A percentile compares a stretch with the other conserved stretches of the same genome.
These are phyloP conservation scores for Colletotrichum sp. DNA, from an alignment of 2,329 filamentous ascomycete species.

Conservation along the genomic window DNA sequence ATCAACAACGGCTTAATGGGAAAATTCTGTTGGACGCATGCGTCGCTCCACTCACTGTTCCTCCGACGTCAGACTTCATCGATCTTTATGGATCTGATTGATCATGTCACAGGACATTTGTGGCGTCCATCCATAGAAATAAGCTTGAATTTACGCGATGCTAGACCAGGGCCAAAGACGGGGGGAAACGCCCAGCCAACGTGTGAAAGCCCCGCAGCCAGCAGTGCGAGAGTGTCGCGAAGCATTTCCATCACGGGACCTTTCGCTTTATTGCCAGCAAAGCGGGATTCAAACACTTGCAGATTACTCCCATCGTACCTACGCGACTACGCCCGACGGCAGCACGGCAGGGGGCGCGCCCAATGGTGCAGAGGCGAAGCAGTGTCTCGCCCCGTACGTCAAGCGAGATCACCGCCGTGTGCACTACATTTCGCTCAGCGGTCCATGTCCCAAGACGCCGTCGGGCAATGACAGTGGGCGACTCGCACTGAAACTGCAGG, in stretches of 20 bases:
- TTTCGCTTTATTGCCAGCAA: not conserved
- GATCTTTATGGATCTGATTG: not conserved
- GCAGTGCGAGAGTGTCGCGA: not conserved
- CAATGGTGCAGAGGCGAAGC: not conserved
- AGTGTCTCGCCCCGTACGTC: not conserved
- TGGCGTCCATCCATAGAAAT: not conserved
- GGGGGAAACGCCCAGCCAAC: not conserved
- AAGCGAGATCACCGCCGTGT: not conserved
- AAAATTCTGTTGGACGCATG: not conserved
- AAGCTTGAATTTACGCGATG: not conserved
- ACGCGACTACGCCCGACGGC: not conserved
- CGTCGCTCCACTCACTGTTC: not conserved
- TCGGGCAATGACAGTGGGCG: not conserved
- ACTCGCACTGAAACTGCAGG: not conserved
- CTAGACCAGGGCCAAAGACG: not conserved
- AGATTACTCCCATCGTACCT: not conserved
- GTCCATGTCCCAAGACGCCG: not conserved
- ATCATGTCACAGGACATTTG: not conserved
- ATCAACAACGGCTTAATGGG: not conserved
- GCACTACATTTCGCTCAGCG: not conserved
- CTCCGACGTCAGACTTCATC: not conserved
- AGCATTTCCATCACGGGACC: not conserved
- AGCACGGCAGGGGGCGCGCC: not conserved
- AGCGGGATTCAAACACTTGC: not conserved
- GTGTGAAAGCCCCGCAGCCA: not conserved